Evolutionary conservation across 2,329 filamentous ascomycete species (phyloP).

Genomic region (Botrytis elliptica): DNA sequence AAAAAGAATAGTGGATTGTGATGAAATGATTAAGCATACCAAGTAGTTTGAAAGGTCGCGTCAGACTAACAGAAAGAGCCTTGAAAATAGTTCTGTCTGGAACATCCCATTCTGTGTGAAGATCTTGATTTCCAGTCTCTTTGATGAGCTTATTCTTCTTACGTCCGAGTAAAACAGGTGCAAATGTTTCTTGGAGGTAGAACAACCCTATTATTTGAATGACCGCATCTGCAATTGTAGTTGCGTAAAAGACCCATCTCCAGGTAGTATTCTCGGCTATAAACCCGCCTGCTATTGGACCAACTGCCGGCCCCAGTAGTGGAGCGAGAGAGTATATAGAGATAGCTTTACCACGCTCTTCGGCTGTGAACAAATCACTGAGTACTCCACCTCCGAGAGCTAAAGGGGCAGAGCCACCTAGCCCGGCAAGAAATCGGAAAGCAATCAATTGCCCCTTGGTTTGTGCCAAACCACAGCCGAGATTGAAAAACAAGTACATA

Average conservation of each 20-base stretch:
- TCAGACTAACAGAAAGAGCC: conserved; percentile 45
- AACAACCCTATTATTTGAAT: conserved; percentile 46
- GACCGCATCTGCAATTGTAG: conserved; percentile 46
- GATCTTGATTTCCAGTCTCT: conserved; percentile 50
- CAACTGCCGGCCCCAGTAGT: conserved; percentile 39
- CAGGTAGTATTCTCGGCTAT: conserved; percentile 48
- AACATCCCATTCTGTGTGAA: conserved; percentile 51
- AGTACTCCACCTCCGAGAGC: conserved; percentile 46
- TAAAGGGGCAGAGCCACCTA: conserved; percentile 49
- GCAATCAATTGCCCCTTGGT: conserved; percentile 47
- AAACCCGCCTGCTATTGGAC: conserved; percentile 52
- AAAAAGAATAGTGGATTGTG: not conserved
- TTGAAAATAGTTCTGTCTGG: conserved; percentile 38
- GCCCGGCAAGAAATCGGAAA: conserved; percentile 48
- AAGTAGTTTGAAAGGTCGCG: conserved; percentile 51
- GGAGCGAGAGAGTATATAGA: conserved; percentile 39
- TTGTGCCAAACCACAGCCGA: conserved; percentile 49
- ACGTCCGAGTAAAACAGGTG: conserved; percentile 47
- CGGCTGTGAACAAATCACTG: conserved; percentile 48
- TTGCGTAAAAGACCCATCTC: conserved; percentile 54
- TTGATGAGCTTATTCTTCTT: conserved; percentile 47
- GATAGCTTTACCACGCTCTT: conserved; percentile 48
- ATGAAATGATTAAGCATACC: not conserved
- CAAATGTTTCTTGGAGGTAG: conserved; percentile 50
- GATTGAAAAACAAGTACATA: conserved; percentile 55